A percentile compares a stretch with the other conserved stretches of the same genome.
Evolutionary conservation across 108 stramenopile genomes (phyloP).

Genomic region (Aurantiochytrium sp.): DNA sequence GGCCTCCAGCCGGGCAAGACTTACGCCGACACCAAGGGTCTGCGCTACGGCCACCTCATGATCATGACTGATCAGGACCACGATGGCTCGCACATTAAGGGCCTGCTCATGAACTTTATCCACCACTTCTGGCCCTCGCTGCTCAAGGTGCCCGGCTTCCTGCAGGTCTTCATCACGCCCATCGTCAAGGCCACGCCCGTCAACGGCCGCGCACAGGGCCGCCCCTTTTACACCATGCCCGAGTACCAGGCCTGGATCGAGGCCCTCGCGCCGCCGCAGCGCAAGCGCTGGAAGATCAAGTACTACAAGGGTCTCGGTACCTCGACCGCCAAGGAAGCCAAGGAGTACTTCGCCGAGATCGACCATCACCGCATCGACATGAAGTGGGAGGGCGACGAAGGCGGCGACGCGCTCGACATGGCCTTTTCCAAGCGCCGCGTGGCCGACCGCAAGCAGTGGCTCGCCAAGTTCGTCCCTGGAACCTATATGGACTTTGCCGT

Average conservation of each 20-base stretch:
- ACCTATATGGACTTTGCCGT: constrained; percentile 84
- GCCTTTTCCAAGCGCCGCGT: constrained; percentile 90
- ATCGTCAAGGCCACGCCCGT: constrained; percentile 95
- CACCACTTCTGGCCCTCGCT: constrained; percentile 95
- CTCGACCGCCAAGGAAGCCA: constrained; percentile 86
- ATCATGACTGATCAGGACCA: constrained; percentile 99
- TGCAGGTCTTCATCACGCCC: constrained; percentile 99
- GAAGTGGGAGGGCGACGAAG: constrained; percentile 66
- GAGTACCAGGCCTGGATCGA: constrained; percentile 91
- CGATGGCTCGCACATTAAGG: constrained; percentile 99
- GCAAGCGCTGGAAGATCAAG: constrained; percentile 80
- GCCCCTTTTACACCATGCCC: constrained; percentile 79
- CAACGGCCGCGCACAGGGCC: constrained; percentile 57
- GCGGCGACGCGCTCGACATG: constrained; percentile 91
- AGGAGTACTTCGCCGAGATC: constrained; percentile 65
- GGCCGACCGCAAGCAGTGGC: constrained; percentile 90
- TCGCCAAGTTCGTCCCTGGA: constrained; percentile 66
- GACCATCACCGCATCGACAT: constrained; percentile 59
- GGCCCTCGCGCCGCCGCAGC: constrained; percentile 66
- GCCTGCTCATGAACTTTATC: constrained; percentile 97
- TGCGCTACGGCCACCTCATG: constrained; percentile 93
- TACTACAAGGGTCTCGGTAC: constrained; percentile 99
- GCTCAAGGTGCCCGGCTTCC: constrained; percentile 85
- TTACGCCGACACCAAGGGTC: constrained; percentile 74
- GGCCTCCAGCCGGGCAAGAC: constrained; percentile 83